Evolutionary conservation across 352 stramenopile species (phyloP), one percentile per base, ranked within the genome.

Genomic region (Globisporangium abappressorium): DNA sequence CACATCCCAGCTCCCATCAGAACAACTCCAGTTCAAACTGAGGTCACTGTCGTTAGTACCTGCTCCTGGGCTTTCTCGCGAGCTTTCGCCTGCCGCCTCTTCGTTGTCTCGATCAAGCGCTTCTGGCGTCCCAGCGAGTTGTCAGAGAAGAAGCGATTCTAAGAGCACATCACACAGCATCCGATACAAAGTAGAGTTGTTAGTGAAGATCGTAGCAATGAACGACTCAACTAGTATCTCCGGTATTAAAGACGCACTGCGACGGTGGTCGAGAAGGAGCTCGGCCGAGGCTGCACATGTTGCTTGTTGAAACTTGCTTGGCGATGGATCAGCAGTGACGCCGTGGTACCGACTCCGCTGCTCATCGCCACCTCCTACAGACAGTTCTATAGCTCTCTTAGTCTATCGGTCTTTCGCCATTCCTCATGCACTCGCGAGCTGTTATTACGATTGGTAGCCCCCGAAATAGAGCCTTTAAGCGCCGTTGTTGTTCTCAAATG

Each of bases 141-240:
- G 68, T 93, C 85, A 0, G 74, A 75, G 70, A 84, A 93, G 65
- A 93, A 93, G 33, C 85, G 81, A 58, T 93, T 75, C 85, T 93
- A 30, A 12, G 8, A 14, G 22, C 11, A 30, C 43, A 30, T 6
- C 18, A 15, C 1, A 8, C 20, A n/a, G 30, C n/a, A 54, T 47
- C 15, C 41, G 15, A 7, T n/a, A 20, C 41, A 47, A 47, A 47
- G 15, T 5, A 47, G 14, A 47, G 41, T 8, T 47, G 41, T 12
- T 47, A 47, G 38, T 46, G 14, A 46, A 2, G 38, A 46, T 5
- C 38, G 5, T 46, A 12, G 6, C 0, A 20, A 46, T 46, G 38
- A 46, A 20, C 38, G 38, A 46, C 12, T 46, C 38, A 12, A 11
- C 11, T 46, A 11, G 24, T 46, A 46, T 2, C 18, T 46, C 38